Conservation (phyloP, 306 rosid genomes). For the Cicer arietinum region DNA sequence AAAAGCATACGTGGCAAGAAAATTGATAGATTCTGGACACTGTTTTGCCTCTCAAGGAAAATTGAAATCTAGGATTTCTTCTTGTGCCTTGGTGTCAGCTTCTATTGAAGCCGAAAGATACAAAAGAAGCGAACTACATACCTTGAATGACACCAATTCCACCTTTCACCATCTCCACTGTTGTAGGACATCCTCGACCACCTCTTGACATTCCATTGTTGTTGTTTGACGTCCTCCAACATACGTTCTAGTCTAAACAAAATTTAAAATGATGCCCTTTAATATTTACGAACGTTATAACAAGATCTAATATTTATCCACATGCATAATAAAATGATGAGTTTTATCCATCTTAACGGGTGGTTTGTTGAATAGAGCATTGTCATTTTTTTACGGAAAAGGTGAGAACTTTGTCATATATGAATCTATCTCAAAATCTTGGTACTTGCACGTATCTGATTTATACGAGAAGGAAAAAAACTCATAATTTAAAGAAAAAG, state of each 20-base stretch:
- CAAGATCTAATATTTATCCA: too few relatives aligned
- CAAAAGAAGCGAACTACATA: neutral
- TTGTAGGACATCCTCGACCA: constrained; percentile 1
- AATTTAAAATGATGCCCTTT: neutral
- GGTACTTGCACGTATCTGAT: too few relatives aligned
- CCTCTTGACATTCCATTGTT: neutral
- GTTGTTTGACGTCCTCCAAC: neutral
- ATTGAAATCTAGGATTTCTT: constrained; percentile 23
- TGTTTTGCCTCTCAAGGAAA: neutral
- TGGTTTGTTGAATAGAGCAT: too few relatives aligned
- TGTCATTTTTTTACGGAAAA: too few relatives aligned
- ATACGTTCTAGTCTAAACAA: neutral
- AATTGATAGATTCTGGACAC: constrained; percentile 7
- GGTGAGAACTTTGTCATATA: too few relatives aligned
- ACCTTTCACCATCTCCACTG: neutral
- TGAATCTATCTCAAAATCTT: too few relatives aligned
- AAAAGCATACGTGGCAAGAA: constrained; percentile 28
- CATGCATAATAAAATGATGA: too few relatives aligned
- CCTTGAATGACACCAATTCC: neutral
- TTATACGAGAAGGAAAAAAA: too few relatives aligned
- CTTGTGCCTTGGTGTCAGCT: constrained; percentile 20
- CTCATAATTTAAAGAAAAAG: too few relatives aligned
- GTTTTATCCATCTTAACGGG: too few relatives aligned
- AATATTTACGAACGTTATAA: too few relatives aligned
- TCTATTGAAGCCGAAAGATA: constrained; percentile 22